A percentile compares a stretch with the other conserved stretches of the same genome.
phyloP scores from a whole-genome alignment of 163 green algal species.

The Prototheca wickerhamii region DNA sequence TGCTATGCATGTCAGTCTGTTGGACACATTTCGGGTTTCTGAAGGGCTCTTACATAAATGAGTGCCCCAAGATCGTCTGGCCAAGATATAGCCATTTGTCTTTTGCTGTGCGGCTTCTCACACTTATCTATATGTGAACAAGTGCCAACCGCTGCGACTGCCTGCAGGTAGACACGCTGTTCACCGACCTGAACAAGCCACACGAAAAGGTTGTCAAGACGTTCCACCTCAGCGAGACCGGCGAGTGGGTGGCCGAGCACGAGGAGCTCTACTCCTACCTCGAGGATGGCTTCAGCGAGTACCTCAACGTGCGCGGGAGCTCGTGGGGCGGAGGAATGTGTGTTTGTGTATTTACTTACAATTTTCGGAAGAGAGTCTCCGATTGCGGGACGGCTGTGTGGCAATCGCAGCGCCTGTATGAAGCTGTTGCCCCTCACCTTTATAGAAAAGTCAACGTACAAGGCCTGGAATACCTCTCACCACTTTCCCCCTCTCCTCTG shows the following conservation, averaged over 20 bases:
- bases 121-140: too few species aligned
- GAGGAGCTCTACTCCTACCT: background rate
- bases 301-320: background rate
- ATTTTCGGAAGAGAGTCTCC: background rate
- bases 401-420: too few species aligned
- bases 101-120: too few species aligned
- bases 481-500: background rate
- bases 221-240: background rate
- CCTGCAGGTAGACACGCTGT: background rate
- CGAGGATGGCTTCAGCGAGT: background rate
- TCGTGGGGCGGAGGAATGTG: background rate
- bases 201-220: background rate
- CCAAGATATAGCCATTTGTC: too few species aligned
- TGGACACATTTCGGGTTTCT: background rate
- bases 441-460: background rate
- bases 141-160: background rate
- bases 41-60: background rate
- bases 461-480: background rate
- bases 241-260: background rate
- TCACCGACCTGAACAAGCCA: background rate
- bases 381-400: too few species aligned
- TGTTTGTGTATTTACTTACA: background rate
- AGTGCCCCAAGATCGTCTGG: too few species aligned
- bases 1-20: background rate
- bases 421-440: background rate